A percentile compares a stretch with the other conserved stretches of the same genome.
Evolutionary conservation across 768 basidiomycete genomes (phyloP).

Genomic region (Hemileccinum rubropunctum): DNA sequence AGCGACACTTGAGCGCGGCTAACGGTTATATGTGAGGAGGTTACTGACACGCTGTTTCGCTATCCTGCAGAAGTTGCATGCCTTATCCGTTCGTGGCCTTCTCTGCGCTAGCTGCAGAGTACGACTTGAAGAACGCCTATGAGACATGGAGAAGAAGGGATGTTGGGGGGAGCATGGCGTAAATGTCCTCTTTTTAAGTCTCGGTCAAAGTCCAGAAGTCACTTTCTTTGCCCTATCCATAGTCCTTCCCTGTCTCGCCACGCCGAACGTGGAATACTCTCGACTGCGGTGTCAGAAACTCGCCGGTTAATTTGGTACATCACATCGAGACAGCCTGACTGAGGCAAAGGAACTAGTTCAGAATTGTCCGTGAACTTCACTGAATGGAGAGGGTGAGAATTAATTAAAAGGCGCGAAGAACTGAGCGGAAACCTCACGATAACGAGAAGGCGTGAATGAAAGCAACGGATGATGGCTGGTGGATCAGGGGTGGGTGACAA

Average conservation of each 20-base stretch:
- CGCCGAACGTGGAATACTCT: conserved; percentile 6
- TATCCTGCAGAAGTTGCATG: conserved; percentile 21
- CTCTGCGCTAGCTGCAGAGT: conserved; percentile 9
- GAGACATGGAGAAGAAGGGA: conserved; percentile 15
- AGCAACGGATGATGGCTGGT: conserved; percentile 19
- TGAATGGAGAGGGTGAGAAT: conserved; percentile 19
- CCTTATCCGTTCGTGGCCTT: conserved; percentile 12
- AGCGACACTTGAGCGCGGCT: conserved; percentile 2
- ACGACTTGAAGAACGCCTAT: conserved; percentile 5
- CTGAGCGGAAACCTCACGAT: conserved; percentile 30
- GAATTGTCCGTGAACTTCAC: conserved; percentile 10
- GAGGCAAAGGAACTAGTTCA: conserved; percentile 12
- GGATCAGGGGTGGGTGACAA: conserved; percentile 29
- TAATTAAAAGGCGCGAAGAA: conserved; percentile 26
- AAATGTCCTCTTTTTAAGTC: conserved; percentile 18
- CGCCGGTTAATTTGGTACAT: conserved; percentile 13
- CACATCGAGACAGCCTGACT: conserved; percentile 9
- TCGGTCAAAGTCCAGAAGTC: conserved; percentile 6
- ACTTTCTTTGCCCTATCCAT: conserved; percentile 8
- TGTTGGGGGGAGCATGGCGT: conserved; percentile 4
- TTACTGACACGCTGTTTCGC: conserved; percentile 18
- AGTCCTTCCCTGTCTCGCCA: conserved; percentile 9
- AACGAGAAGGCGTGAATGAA: conserved; percentile 32
- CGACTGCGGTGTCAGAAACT: conserved; percentile 13
- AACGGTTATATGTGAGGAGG: not conserved